These are phyloP conservation scores for Sporisorium scitamineum DNA, from an alignment of 1,284 basidiomycete genomes.

Conservation along the genomic window DNA sequence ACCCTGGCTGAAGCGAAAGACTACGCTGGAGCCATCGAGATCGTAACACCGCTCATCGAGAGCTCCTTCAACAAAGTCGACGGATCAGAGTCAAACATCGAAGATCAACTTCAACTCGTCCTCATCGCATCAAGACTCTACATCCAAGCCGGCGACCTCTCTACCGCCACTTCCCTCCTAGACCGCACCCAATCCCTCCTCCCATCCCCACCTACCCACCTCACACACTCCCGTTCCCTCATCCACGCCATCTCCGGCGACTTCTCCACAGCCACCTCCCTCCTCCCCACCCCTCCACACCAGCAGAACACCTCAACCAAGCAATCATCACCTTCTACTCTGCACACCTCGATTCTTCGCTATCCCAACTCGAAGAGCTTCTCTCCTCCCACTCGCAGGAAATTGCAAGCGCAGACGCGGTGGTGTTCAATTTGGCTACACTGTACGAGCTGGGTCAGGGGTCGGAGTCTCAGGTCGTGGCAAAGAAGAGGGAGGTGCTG, in stretches of 20 bases:
- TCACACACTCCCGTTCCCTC: not conserved
- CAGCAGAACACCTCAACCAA: constrained; percentile 3
- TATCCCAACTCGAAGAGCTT: constrained; percentile 23
- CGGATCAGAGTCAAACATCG: not conserved
- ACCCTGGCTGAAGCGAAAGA: constrained; percentile 36
- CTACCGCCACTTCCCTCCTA: not conserved
- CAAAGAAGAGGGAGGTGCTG: constrained; percentile 35
- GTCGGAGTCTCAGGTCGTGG: constrained; percentile 21
- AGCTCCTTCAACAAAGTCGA: not conserved
- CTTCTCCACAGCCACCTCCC: not conserved
- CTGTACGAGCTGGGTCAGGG: constrained; percentile 50
- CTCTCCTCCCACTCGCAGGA: constrained; percentile 9
- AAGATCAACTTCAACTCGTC: constrained; percentile 7
- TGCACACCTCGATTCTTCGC: constrained; percentile 26
- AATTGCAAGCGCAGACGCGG: constrained; percentile 27
- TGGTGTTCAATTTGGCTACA: constrained; percentile 55
- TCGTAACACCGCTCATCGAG: constrained; percentile 27
- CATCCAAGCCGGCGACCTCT: constrained; percentile 32
- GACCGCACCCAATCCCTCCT: not conserved
- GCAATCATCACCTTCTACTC: constrained; percentile 33
- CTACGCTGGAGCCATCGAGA: constrained; percentile 20
- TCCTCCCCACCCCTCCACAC: not conserved
- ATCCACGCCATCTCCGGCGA: constrained; percentile 4
- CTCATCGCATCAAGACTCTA: constrained; percentile 15
- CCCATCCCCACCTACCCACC: not conserved